A percentile compares a stretch with the other conserved stretches of the same genome.
Conservation (phyloP, 164 flowering plant genomes). For the Chloranthus sessilifolius region DNA sequence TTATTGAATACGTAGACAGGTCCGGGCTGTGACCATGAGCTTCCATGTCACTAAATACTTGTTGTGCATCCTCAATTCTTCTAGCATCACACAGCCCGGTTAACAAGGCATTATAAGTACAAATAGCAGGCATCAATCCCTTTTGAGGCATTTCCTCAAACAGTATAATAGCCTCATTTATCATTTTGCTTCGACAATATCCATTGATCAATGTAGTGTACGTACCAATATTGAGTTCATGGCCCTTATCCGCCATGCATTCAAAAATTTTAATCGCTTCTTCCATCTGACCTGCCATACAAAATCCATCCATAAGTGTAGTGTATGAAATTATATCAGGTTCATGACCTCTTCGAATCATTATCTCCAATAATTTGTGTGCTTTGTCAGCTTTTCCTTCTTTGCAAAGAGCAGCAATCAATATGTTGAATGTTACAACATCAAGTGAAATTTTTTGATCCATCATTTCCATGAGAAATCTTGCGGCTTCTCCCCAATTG, state of each 20-base stretch:
- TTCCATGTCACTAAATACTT: no score
- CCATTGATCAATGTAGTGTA: slow-evolving; percentile 19
- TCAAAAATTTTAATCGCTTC: background rate
- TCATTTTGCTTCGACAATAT: slow-evolving; percentile 5
- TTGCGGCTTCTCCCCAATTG: no score
- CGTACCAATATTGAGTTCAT: background rate
- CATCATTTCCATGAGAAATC: no score
- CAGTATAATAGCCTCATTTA: slow-evolving; percentile 6
- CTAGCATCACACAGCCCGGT: slow-evolving; percentile 5
- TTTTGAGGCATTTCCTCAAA: slow-evolving; percentile 12
- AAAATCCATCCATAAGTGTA: background rate
- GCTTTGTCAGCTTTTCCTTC: slow-evolving; percentile 1
- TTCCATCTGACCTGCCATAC: background rate
- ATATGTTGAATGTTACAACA: background rate
- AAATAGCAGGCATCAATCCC: no score
- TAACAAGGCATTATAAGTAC: no score
- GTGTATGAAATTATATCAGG: background rate
- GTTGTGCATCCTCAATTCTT: no score
- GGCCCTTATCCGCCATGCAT: background rate
- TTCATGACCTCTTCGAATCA: background rate
- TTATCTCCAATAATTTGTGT: background rate
- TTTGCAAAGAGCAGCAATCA: slow-evolving; percentile 8
- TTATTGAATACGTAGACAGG: slow-evolving; percentile 23
- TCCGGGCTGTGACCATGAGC: slow-evolving; percentile 20
- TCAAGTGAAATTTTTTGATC: no score